Conservation (phyloP, 306 rosid genomes). For the Datisca glomerata region DNA sequence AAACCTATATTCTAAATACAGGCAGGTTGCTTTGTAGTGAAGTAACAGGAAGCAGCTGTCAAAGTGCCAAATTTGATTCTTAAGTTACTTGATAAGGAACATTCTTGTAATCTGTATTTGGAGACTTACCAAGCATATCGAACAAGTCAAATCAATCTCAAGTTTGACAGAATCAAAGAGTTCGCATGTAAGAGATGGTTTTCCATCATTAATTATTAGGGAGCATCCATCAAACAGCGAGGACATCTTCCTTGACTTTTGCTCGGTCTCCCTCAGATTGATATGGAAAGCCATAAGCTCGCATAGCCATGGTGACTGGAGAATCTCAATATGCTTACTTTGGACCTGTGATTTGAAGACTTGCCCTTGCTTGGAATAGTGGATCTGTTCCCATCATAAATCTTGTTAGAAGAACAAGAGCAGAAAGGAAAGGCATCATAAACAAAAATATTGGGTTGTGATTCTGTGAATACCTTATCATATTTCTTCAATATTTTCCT, state of each 20-base stretch:
- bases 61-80: too few relatives aligned
- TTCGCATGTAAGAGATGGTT: conserved; percentile 76
- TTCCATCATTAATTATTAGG: conserved; percentile 52
- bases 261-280: conserved; percentile 59
- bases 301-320: conserved; percentile 93
- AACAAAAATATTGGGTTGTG: background rate
- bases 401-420: background rate
- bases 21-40: too few relatives aligned
- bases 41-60: too few relatives aligned
- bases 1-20: too few relatives aligned
- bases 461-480: conserved; percentile 49
- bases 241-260: conserved; percentile 21
- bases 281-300: conserved; percentile 94
- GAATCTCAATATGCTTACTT: conserved; percentile 76
- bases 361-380: conserved; percentile 89
- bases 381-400: conserved; percentile 39
- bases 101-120: background rate
- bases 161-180: conserved; percentile 69
- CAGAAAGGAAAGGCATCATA: too few relatives aligned
- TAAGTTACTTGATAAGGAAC: background rate
- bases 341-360: conserved; percentile 73
- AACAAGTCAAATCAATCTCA: conserved; percentile 79
- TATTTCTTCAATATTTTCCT: conserved; percentile 85
- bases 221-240: conserved; percentile 60
- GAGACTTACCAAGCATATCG: conserved; percentile 84